Conservation (phyloP, 2,329 filamentous ascomycete genomes). For the Clonostachys chloroleuca region DNA sequence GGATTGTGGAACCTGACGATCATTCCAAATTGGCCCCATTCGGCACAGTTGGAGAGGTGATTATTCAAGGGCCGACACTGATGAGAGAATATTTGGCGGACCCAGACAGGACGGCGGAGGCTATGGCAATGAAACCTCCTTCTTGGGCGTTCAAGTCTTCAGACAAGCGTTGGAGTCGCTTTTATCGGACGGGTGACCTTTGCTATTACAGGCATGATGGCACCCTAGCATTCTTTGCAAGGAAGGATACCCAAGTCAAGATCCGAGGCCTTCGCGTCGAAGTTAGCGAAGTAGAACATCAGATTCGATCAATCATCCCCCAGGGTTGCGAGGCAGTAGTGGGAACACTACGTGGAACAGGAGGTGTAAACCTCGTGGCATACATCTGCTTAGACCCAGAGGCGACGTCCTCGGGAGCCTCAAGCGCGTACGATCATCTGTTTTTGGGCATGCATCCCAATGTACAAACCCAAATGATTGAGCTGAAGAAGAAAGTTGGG, state of each 20-base stretch:
- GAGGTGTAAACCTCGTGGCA: too few relatives aligned
- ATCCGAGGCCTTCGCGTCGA: neutral
- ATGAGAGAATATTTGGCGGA: slow-evolving; percentile 42
- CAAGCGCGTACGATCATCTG: too few relatives aligned
- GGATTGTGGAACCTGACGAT: slow-evolving; percentile 5
- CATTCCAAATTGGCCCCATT: slow-evolving; percentile 2
- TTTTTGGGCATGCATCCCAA: too few relatives aligned
- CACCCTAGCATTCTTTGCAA: neutral
- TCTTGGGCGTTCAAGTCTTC: slow-evolving; percentile 1
- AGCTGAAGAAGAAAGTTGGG: slow-evolving; percentile 1
- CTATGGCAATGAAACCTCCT: slow-evolving; percentile 1
- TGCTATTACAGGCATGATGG: neutral
- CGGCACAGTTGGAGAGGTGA: slow-evolving; percentile 6
- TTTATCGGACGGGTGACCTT: neutral
- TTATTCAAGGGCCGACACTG: slow-evolving; percentile 24
- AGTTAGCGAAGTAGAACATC: neutral
- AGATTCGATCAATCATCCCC: neutral
- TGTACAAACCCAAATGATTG: too few relatives aligned
- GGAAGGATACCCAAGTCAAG: slow-evolving; percentile 2
- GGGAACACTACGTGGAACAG: too few relatives aligned
- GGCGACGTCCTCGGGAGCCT: too few relatives aligned
- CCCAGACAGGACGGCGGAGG: slow-evolving; percentile 14
- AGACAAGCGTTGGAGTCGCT: slow-evolving; percentile 1
- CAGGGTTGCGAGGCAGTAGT: too few relatives aligned
- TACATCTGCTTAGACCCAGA: too few relatives aligned